Conservation (phyloP, 108 stramenopile genomes). For the Hondaea fermentalgiana region DNA sequence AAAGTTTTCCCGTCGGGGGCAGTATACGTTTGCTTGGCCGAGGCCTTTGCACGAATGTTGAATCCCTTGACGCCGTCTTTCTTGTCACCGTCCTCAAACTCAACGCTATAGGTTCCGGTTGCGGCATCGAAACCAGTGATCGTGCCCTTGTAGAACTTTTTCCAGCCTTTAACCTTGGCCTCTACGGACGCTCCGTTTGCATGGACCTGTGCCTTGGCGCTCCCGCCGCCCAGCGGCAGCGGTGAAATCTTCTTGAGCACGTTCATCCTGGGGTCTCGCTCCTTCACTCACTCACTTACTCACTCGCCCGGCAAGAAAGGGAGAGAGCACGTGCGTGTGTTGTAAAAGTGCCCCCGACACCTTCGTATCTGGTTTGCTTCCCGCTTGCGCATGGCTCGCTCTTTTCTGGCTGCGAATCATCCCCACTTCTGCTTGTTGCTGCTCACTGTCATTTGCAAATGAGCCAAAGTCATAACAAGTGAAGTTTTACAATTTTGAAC, state of each 20-base stretch:
- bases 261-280: not conserved
- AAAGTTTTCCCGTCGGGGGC: slow-evolving; percentile 67
- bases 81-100: not conserved
- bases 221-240: not conserved
- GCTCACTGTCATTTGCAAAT: too few relatives aligned
- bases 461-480: too few relatives aligned
- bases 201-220: not conserved
- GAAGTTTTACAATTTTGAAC: too few relatives aligned
- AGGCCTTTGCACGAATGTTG: not conserved
- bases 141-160: not conserved
- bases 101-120: not conserved
- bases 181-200: not conserved
- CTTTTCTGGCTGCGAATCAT: too few relatives aligned
- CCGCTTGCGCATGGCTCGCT: too few relatives aligned
- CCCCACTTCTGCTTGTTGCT: too few relatives aligned
- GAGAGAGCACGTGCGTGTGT: too few relatives aligned
- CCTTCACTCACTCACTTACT: too few relatives aligned
- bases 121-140: not conserved
- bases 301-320: too few relatives aligned
- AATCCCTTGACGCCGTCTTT: not conserved
- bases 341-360: too few relatives aligned
- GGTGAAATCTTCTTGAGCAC: not conserved
- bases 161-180: slow-evolving; percentile 15
- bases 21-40: slow-evolving; percentile 31
- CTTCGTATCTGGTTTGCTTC: too few relatives aligned